Base-by-base conservation (phyloP, 225 moss, liverwort and hornwort species). In the Sphagnum contortum region DNA sequence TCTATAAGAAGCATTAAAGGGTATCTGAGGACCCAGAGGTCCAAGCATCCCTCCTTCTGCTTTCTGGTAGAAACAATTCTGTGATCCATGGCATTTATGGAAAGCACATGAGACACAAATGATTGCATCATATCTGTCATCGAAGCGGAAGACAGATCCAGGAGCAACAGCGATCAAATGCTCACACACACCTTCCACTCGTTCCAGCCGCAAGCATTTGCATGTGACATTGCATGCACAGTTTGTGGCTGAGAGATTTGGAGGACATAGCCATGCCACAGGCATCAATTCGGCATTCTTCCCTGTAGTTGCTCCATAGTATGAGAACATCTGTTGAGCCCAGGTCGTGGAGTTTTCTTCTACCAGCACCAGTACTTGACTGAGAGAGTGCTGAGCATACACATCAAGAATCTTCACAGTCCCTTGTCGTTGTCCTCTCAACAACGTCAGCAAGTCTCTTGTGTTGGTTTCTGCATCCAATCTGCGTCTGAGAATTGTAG, bases 381-480 rank as follows among this genome's bases (percentile, higher is more conserved):
- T 74, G 13, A 71, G 71, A 44, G 68, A 79, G 61, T 74, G 74
- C 12, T 68, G 49, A 44, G 66, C 62, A 51, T 0, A 0, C 0
- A 57, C 44, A 2, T 64, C 8, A 5, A 79, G 46, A 2, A 29
- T 68, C 68, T 74, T 71, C 62, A 71, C 74, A 5, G 2, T 48
- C 2, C 1, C 51, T 6, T 0, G 0, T 11, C 6, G 7, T 47
- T 61, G 55, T 12, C 74, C 78, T 54, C 3, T 44, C 57, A 68
- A n/a, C 11, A 70, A 61, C 6, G 74, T 74, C 45, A 74, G 10
- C 1, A 71, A 71, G 61, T 78, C 78, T 46, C 68, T 12, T 8
- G 68, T 71, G 68, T 74, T 78, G 5, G 58, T 58, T 68, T 78
- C 74, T 2, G 78, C 78, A 8, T 78, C 78, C 53, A 78, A 45